Evolutionary conservation across 805 yeast species (phyloP), one percentile per base, ranked within the genome.

Genomic region (Komagataella pseudopastoris): DNA sequence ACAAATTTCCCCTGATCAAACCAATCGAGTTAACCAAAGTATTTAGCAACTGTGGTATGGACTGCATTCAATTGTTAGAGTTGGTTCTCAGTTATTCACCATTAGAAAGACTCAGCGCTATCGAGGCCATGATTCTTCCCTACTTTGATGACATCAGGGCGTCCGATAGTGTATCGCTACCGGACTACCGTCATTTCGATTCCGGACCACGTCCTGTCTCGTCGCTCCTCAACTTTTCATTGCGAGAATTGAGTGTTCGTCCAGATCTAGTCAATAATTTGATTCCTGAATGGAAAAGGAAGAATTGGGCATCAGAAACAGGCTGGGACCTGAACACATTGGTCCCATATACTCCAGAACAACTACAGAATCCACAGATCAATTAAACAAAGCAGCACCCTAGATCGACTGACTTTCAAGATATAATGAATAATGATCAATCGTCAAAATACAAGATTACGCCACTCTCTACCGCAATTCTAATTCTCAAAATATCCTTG

Each of bases 1-100:
- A 91, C 69, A 88, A 88, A 63, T 91, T 91, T 74, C 98, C 99
- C 4, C 76, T 65, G 55, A 85, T 85, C 58, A 83, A 83, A 64
- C 86, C 91, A 52, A 85, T 85, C 45, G 91, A 91, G 46, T 68
- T 85, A 54, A 63, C 70, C 44, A 82, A 80, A 58, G 82, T 85
- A 20, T 84, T 84, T 66, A 81, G 81, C 62, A 74, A 75, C 58
- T 68, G 74, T 61, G 70, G 78, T 55, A 52, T 65, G 53, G 74
- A 79, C 70, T 73, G 79, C 55, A 75, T 83, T 22, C 75, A 73
- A 50, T 73, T 85, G 56, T 67, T 85, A 55, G 71, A 74, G 44
- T 66, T 71, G 55, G 72, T 83, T 45, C 71, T 85, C 55, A 79
- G 81, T 60, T 85, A 85, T 63, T 81, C 85, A 54, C 95, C 95